phyloP scores from a whole-genome alignment of 495 filamentous ascomycete species.

The Podospora didyma region DNA sequence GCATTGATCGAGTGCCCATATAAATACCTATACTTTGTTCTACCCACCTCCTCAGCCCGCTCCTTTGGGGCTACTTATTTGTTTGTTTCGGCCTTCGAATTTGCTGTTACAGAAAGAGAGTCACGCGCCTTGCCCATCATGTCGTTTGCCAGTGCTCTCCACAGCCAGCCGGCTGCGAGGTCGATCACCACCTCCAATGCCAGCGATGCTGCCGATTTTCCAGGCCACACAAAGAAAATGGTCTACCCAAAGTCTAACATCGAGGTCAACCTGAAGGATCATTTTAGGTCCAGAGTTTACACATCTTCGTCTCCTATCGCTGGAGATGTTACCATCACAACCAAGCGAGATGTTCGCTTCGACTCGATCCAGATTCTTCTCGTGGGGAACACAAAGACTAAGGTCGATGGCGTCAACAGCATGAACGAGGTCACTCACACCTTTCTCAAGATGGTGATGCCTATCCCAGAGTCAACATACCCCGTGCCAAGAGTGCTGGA shows the following conservation, averaged over 20 bases:
- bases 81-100: neutral
- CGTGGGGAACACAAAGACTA: conserved; percentile 56
- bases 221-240: neutral
- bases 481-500: conserved; percentile 67
- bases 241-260: conserved; percentile 33
- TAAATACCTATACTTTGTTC: neutral
- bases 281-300: conserved; percentile 46
- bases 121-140: neutral
- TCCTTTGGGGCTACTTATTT: neutral
- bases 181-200: conserved; percentile 7
- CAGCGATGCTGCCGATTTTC: conserved; percentile 4
- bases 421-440: conserved; percentile 45
- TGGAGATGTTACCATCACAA: conserved; percentile 52
- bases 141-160: neutral
- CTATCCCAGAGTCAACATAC: conserved; percentile 63
- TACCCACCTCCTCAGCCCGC: neutral
- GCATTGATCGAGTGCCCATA: neutral
- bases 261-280: conserved; percentile 41
- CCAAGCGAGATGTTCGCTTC: conserved; percentile 64
- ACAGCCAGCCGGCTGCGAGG: neutral
- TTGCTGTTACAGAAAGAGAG: neutral
- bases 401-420: conserved; percentile 36
- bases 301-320: conserved; percentile 43
- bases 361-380: conserved; percentile 78
- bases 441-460: conserved; percentile 82